Evolutionary conservation across 805 yeast species (phyloP).

Genomic region (Wilhelminamyces savonicus): DNA sequence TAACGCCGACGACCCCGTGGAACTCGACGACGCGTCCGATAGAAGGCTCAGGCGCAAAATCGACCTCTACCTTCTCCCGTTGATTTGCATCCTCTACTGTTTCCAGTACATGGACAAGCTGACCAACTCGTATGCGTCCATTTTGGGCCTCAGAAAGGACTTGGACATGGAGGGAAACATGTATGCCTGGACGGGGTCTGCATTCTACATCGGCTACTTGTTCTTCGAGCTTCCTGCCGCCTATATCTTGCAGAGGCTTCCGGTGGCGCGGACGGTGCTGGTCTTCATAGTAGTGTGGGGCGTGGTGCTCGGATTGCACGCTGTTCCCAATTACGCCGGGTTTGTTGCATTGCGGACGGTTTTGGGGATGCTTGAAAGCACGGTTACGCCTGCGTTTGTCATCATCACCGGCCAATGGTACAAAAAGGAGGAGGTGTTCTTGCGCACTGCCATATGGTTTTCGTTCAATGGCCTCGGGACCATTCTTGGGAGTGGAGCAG

Average conservation of each 20-base stretch:
- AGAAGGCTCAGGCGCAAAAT: conserved; percentile 42
- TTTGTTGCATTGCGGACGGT: conserved; percentile 42
- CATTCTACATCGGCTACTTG: conserved; percentile 61
- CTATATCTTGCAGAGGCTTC: conserved; percentile 46
- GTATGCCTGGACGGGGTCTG: conserved; percentile 42
- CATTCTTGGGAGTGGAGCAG: conserved; percentile 16
- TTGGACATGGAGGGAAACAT: conserved; percentile 37
- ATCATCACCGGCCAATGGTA: conserved; percentile 56
- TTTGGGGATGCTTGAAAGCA: conserved; percentile 47
- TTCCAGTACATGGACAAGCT: conserved; percentile 58
- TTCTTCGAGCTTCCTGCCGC: conserved; percentile 47
- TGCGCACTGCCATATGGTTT: conserved; percentile 31
- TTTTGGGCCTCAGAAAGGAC: conserved; percentile 44
- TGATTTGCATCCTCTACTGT: conserved; percentile 43
- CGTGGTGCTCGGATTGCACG: conserved; percentile 43
- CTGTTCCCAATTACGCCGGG: conserved; percentile 44
- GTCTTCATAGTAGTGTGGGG: conserved; percentile 57
- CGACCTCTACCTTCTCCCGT: conserved; percentile 45
- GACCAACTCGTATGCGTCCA: conserved; percentile 45
- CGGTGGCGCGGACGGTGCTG: conserved; percentile 47
- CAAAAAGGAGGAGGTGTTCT: conserved; percentile 31
- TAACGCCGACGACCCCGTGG: conserved; percentile 20
- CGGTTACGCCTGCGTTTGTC: conserved; percentile 52
- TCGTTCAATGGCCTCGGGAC: conserved; percentile 30
- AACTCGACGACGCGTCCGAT: conserved; percentile 25